Base-by-base conservation (phyloP, 768 basidiomycete genomes). In the Tulasnella sp. region DNA sequence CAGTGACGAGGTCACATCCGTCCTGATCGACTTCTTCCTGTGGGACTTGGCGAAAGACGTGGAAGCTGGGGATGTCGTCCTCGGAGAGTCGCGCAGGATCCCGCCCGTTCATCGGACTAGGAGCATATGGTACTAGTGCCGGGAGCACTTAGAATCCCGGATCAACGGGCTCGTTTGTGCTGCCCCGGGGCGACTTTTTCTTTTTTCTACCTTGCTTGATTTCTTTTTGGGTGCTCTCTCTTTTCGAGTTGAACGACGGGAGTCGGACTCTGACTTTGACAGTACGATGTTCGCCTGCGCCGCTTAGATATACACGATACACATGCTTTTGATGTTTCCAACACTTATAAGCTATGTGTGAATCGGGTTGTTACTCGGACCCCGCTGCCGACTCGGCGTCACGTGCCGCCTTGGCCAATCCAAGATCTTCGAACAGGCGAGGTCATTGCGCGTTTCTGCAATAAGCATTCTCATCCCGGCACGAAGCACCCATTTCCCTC, bases 1-100 rank as follows among this genome's bases (percentile, higher is more conserved):
- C n/a, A 78, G 39, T n/a, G 77, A 73, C 74, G 86, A 51, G 80
- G 79, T 93, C 51, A 92, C 89, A 82, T 93, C 92, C 80, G 94
- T 95, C 69, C 81, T 97, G 79, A 92, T 95, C 73, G 95, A 98
- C 82, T 95, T 98, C 82, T 96, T 93, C 84, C 84, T 96, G 15
- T 97, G 94, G 94, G 94, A 96, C 83, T 82, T 95, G 78, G 81
- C 81, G 39, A 84, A 85, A 80, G 81, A 87, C 80, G 84, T 94
- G 5, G 93, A 95, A 83, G 84, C 78, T 23, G 91, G 90, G 3
- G 84, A 88, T 61, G 90, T 90, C 70, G 85, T 82, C 80, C 37
- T 77, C 9, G 40, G 57, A 9, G 39, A 35, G 20, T 85, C 93
- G 5, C 88, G 90, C 42, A 91, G 89, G 0, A 86, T 92, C 29